Percentiles rank a stretch among this genome's conserved stretches.
Evolutionary conservation across 2,329 filamentous ascomycete genomes (phyloP).

Genomic region (Ilyonectria sp.): DNA sequence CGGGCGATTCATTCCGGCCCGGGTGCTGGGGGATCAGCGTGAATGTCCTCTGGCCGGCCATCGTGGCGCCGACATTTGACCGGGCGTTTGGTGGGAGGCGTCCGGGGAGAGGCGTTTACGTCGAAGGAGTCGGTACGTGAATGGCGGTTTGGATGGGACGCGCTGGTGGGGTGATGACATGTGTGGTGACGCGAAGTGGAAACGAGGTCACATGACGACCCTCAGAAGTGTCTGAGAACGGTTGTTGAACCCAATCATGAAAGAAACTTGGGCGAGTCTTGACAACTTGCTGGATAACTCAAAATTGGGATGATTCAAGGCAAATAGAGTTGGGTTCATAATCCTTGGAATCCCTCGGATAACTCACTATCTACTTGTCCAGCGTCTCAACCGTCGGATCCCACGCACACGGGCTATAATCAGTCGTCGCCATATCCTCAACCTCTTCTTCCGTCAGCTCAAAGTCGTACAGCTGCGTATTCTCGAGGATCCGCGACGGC

Average conservation of each 20-base stretch:
- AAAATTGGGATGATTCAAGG: too few relatives aligned
- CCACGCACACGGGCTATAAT: slow-evolving; percentile 71
- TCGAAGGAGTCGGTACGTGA: slow-evolving; percentile 3
- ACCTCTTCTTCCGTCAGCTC: slow-evolving; percentile 69
- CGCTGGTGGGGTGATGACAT: slow-evolving; percentile 31
- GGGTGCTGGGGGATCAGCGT: slow-evolving; percentile 57
- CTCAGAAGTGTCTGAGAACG: slow-evolving; percentile 14
- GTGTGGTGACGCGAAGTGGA: slow-evolving; percentile 41
- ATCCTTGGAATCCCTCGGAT: background rate
- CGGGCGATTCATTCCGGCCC: slow-evolving; percentile 41
- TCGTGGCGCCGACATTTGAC: slow-evolving; percentile 45
- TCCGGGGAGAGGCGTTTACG: background rate
- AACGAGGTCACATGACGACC: slow-evolving; percentile 46
- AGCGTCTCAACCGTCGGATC: slow-evolving; percentile 67
- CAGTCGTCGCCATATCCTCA: slow-evolving; percentile 62
- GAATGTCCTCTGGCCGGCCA: slow-evolving; percentile 62
- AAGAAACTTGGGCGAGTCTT: background rate
- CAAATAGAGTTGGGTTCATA: too few relatives aligned
- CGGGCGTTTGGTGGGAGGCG: background rate
- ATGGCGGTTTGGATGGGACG: slow-evolving; percentile 15
- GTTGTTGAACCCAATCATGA: background rate
- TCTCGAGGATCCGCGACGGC: slow-evolving; percentile 76
- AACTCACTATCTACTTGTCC: slow-evolving; percentile 52
- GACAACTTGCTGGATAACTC: too few relatives aligned
- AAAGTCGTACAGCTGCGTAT: slow-evolving; percentile 70